Base-by-base conservation (phyloP, 192 early-diverging fungal species). In the Lobosporangium transversale region DNA sequence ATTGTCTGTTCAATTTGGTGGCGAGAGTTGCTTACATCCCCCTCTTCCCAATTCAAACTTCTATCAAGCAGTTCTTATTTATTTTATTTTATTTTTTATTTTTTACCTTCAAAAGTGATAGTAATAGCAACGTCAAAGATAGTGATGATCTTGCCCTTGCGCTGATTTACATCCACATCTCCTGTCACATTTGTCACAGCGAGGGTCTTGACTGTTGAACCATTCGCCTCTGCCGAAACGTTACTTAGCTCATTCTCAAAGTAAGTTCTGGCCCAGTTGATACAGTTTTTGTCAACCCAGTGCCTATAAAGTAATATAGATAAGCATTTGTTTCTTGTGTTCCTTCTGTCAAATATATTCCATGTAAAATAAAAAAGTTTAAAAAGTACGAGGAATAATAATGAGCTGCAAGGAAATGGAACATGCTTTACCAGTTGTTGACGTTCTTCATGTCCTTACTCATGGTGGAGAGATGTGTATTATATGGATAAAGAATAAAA, bases 71-170 rank as follows among this genome's bases (percentile, higher is more conserved):
- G n/a, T n/a, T n/a, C n/a, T n/a, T n/a, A n/a, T n/a, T n/a, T n/a
- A n/a, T n/a, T n/a, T n/a, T n/a, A n/a, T n/a, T n/a, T n/a, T n/a
- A n/a, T n/a, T n/a, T n/a, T n/a, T n/a, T n/a, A 11, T 3, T 26
- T 48, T 10, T 36, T 84, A 85, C 87, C 89, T 45, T 75, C 62
- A 92, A 95, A 99, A 23, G 83, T 76, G 21, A 94, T 56, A 33
- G 88, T 92, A 70, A 99, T 76, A 24, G 82, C 84, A 12, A 99
- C 82, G 64, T 97, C 97, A 81, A 87, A 97, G 68, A 99, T 95
- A 45, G 95, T 92, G 49, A 99, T 95, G 37, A 99, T 83, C 78
- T 94, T 94, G 32, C 96, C 95, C 80, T 99, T 99, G 66, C 97
- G 89, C 82, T 96, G 93, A 83, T 95, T 97, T 65, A 99, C 82